Evolutionary conservation across 164 flowering plant genomes (phyloP).

Genomic region (Annona cherimola): DNA sequence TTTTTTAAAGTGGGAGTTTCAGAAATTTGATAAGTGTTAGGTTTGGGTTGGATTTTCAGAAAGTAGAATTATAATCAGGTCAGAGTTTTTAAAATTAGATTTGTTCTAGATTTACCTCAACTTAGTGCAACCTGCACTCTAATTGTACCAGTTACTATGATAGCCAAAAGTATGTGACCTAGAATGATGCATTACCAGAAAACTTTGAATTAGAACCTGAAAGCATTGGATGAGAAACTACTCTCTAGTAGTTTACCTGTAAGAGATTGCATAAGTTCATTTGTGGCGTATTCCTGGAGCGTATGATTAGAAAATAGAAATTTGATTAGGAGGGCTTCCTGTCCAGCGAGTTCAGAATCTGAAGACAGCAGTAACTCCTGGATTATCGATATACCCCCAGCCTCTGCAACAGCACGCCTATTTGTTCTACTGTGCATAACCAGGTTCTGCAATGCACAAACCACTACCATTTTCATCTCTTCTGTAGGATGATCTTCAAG

Average conservation of each 20-base stretch:
- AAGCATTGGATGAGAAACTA: too few relatives aligned
- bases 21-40: too few relatives aligned
- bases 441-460: conserved; percentile 85
- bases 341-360: conserved; percentile 59
- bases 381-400: conserved; percentile 76
- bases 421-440: conserved; percentile 82
- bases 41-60: too few relatives aligned
- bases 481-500: conserved; percentile 83
- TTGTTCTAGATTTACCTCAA: too few relatives aligned
- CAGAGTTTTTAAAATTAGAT: too few relatives aligned
- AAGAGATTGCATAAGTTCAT: conserved; percentile 78
- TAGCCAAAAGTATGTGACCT: too few relatives aligned
- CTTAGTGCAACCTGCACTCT: too few relatives aligned
- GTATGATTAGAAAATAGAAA: conserved; percentile 80
- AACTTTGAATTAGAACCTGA: too few relatives aligned
- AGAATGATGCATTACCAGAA: too few relatives aligned
- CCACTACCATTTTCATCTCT: conserved; percentile 76
- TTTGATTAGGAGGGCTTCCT: conserved; percentile 74
- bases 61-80: too few relatives aligned
- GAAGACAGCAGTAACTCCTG: conserved; percentile 67
- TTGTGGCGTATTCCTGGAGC: conserved; percentile 80
- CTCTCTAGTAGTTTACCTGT: conserved; percentile 41
- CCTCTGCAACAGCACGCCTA: conserved; percentile 89
- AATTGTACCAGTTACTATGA: too few relatives aligned
- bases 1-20: too few relatives aligned